Percentiles rank a stretch among this genome's conserved stretches.
phyloP scores from a whole-genome alignment of 2,329 filamentous ascomycete genomes.

The Venturia oleaginea region DNA sequence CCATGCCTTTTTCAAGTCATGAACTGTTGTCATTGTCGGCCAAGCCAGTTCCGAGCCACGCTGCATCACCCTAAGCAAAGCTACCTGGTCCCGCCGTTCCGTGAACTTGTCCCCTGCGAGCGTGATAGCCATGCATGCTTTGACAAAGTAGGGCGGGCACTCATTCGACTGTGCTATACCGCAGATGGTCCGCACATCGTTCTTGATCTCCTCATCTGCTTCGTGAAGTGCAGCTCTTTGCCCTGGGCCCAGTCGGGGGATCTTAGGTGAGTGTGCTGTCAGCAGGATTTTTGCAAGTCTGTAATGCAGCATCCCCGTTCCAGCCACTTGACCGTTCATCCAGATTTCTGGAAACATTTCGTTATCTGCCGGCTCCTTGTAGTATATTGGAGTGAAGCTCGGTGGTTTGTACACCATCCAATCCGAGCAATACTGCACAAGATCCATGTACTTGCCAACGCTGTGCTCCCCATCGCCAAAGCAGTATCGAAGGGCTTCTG shows the following conservation, averaged over 20 bases:
- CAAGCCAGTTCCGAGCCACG: constrained; percentile 45
- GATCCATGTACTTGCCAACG: constrained; percentile 32
- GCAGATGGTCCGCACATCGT: constrained; percentile 45
- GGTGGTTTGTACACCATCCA: constrained; percentile 41
- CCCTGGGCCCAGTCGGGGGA: constrained; percentile 13
- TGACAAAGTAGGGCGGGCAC: constrained; percentile 9
- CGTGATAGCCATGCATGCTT: constrained; percentile 24
- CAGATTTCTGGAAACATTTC: constrained; percentile 49
- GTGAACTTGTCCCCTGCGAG: constrained; percentile 41
- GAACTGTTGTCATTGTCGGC: constrained; percentile 39
- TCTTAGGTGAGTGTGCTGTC: constrained; percentile 34
- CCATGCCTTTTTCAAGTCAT: constrained; percentile 1
- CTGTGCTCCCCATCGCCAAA: constrained; percentile 38
- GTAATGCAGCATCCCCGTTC: constrained; percentile 52
- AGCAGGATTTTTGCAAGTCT: constrained; percentile 50
- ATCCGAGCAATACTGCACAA: constrained; percentile 37
- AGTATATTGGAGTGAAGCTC: constrained; percentile 48
- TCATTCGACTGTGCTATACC: constrained; percentile 49
- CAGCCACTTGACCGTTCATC: constrained; percentile 48
- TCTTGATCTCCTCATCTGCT: constrained; percentile 37
- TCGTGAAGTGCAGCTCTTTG: constrained; percentile 30
- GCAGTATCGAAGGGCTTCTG: constrained; percentile 56
- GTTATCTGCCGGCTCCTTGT: constrained; percentile 29
- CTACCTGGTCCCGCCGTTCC: constrained; percentile 38
- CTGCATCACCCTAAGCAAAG: constrained; percentile 38